Evolutionary conservation across 352 stramenopile genomes (phyloP).

Genomic region (Peronospora belbahrii): DNA sequence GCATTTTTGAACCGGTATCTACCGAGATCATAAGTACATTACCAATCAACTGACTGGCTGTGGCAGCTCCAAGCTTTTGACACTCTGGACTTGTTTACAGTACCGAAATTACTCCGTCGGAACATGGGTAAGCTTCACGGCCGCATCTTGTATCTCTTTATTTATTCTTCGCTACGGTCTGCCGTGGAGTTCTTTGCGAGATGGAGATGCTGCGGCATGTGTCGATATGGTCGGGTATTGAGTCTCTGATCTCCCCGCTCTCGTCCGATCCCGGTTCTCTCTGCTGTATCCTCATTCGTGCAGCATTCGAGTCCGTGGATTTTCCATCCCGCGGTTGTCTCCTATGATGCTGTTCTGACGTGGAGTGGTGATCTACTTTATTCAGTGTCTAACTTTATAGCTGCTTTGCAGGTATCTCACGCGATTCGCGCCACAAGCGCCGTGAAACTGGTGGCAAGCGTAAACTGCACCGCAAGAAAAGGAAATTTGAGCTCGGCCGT

Average conservation of each 20-base stretch:
- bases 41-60: constrained; percentile 28
- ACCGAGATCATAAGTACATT: neutral
- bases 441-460: constrained; percentile 98
- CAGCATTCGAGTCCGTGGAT: constrained; percentile 78
- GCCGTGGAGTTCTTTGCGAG: constrained; percentile 23
- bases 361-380: constrained; percentile 8
- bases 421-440: constrained; percentile 99
- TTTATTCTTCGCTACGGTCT: constrained; percentile 1
- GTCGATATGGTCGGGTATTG: constrained; percentile 16
- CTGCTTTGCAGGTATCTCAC: constrained; percentile 93
- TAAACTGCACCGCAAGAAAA: constrained; percentile 97
- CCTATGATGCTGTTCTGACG: constrained; percentile 11
- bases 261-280: constrained; percentile 50
- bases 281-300: constrained; percentile 87
- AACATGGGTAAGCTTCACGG: constrained; percentile 78
- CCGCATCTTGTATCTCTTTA: constrained; percentile 2
- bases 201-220: constrained; percentile 35
- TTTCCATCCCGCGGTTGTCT: constrained; percentile 14
- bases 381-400: constrained; percentile 9
- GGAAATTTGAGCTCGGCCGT: constrained; percentile 98
- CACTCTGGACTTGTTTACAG: constrained; percentile 14
- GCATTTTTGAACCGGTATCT: too few species aligned
- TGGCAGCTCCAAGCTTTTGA: constrained; percentile 8
- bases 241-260: constrained; percentile 22
- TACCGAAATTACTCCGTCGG: constrained; percentile 82